Evolutionary conservation across 306 rosid species (phyloP).

Genomic region (Prunus fruticosa): DNA sequence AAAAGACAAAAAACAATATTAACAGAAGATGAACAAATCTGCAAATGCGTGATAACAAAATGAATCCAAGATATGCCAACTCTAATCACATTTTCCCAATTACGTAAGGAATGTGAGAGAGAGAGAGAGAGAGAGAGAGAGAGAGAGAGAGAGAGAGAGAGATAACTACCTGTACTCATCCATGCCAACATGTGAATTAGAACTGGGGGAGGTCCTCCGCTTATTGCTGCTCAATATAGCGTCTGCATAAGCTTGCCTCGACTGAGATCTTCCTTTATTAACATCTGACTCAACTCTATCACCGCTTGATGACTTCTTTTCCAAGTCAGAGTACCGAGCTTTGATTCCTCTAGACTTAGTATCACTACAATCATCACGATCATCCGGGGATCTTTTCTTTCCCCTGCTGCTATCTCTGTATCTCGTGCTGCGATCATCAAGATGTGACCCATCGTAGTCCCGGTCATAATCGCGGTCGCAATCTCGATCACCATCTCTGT

Average conservation of each 20-base stretch:
- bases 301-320: conserved; percentile 64
- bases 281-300: conserved; percentile 70
- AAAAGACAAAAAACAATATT: not conserved
- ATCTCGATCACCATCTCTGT: conserved; percentile 44
- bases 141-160: not conserved
- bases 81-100: conserved; percentile 15
- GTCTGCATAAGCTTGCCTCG: conserved; percentile 63
- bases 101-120: not conserved
- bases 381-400: conserved; percentile 80
- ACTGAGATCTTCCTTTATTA: conserved; percentile 71
- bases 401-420: conserved; percentile 70
- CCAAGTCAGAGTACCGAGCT: conserved; percentile 58
- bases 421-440: conserved; percentile 58
- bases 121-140: not conserved
- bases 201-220: conserved; percentile 68
- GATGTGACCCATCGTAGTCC: conserved; percentile 64
- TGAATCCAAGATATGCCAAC: not conserved
- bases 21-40: not conserved
- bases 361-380: conserved; percentile 65
- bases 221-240: conserved; percentile 49
- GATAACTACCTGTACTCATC: conserved; percentile 70
- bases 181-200: conserved; percentile 49
- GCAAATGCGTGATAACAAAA: not conserved
- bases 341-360: conserved; percentile 63
- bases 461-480: conserved; percentile 38